Base-by-base conservation (phyloP, 2,329 filamentous ascomycete genomes). In the Pseudogymnoascus sp. region DNA sequence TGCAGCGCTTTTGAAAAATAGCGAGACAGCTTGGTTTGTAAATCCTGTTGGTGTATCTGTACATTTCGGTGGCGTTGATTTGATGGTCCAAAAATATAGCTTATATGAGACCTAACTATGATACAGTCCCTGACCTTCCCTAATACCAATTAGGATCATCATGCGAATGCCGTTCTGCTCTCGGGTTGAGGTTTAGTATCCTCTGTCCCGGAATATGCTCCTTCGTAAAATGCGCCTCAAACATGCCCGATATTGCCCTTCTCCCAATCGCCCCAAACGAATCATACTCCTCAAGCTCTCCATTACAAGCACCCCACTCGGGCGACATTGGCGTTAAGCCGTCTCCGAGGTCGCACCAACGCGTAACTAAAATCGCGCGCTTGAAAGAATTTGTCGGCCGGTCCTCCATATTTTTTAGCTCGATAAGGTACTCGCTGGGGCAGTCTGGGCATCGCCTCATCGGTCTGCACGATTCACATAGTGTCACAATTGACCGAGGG, bases 381-480 rank as follows among this genome's bases (percentile, higher is more conserved):
- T 82, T 84, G 72, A 87, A 87, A 2, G 75, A 72, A 9, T 75
- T 68, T 38, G 73, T 65, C 5, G 75, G 70, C 55, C 74, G 77
- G 65, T 86, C 83, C 70, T 87, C 84, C 1, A 80, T 75, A 63
- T 86, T 74, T 64, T 82, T 84, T 5, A 86, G 70, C 69, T 87
- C 84, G 58, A 86, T 76, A 9, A 87, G 72, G 64, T 87, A 87
- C 68, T 87, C 84, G 0, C 82, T 82, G 1, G 84, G 83, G 70
- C 84, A 87, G 61, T 83, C 79, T 0, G 84, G 82, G 70, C 84
- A 87, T 33, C 84, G 75, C 3, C 84, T 77, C 75, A 85, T 84
- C 2, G 84, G 83, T 6, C 79, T 75, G 69, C 84, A 87, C 14
- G 77, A 73, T 1, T 77, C 76, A 68, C 84, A 87, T 5, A 83